Percentiles rank a stretch among this genome's conserved stretches.
phyloP scores from a whole-genome alignment of 352 stramenopile genomes.

The Globisporangium apiculatum region DNA sequence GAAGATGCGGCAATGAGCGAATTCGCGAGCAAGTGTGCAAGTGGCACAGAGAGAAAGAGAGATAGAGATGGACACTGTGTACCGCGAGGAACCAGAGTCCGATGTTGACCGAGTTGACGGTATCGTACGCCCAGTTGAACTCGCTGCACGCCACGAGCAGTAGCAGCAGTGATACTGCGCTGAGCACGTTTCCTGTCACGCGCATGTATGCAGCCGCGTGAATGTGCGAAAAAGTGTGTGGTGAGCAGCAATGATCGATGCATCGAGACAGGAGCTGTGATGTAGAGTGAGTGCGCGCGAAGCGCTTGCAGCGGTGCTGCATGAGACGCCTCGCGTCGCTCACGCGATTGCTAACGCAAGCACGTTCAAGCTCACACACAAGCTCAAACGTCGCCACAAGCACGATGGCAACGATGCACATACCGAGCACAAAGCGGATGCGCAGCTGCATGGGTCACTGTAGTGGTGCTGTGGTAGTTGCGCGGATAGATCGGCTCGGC shows the following conservation, averaged over 20 bases:
- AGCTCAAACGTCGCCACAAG: slow-evolving; percentile 33
- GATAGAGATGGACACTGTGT: not conserved
- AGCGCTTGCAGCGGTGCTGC: too few relatives aligned
- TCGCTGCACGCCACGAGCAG: too few relatives aligned
- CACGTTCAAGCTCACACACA: slow-evolving; percentile 19
- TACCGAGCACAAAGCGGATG: slow-evolving; percentile 33
- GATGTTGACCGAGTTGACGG: slow-evolving; percentile 67
- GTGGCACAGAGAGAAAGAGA: not conserved
- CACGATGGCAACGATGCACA: slow-evolving; percentile 31
- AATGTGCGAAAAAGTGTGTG: too few relatives aligned
- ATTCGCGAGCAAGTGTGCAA: too few relatives aligned
- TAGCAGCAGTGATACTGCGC: too few relatives aligned
- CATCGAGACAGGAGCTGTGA: too few relatives aligned
- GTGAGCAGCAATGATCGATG: too few relatives aligned
- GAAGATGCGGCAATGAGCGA: not conserved
- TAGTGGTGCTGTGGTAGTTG: slow-evolving; percentile 1
- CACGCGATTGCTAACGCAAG: too few relatives aligned
- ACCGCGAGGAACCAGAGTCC: slow-evolving; percentile 65
- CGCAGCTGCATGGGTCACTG: slow-evolving; percentile 16
- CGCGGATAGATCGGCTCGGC: not conserved
- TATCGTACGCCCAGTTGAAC: slow-evolving; percentile 18
- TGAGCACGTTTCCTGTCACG: slow-evolving; percentile 12
- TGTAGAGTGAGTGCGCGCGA: too few relatives aligned
- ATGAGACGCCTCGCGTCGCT: too few relatives aligned
- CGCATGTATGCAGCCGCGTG: too few relatives aligned